These are phyloP conservation scores for Aschersonia sp. DNA, from an alignment of 2,329 filamentous ascomycete species.

Conservation along the genomic window DNA sequence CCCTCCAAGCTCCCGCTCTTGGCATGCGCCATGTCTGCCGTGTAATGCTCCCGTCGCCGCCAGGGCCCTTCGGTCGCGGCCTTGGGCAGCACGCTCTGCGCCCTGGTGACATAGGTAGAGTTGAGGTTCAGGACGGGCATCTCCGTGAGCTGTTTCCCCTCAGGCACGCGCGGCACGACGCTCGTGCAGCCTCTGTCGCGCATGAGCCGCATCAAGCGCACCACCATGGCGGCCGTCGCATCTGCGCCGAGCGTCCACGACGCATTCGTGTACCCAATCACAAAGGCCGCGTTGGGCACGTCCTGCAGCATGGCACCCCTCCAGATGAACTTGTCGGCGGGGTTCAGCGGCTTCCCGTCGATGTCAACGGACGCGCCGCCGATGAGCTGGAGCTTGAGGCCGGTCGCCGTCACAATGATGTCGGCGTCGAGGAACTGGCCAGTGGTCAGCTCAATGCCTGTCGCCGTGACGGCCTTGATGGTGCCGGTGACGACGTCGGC, in stretches of 20 bases:
- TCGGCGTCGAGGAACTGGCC: slow-evolving; percentile 36
- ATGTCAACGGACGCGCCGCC: slow-evolving; percentile 35
- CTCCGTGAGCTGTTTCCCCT: slow-evolving; percentile 19
- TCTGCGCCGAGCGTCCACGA: slow-evolving; percentile 51
- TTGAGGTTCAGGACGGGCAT: slow-evolving; percentile 26
- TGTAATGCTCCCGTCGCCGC: neutral
- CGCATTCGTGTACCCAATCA: slow-evolving; percentile 44
- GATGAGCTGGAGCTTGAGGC: slow-evolving; percentile 20
- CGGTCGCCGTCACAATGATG: slow-evolving; percentile 43
- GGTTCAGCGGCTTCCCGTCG: slow-evolving; percentile 30
- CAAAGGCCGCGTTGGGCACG: slow-evolving; percentile 43
- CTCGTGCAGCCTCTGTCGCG: slow-evolving; percentile 21
- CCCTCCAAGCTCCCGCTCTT: neutral
- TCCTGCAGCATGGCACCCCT: slow-evolving; percentile 45
- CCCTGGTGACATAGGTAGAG: slow-evolving; percentile 19
- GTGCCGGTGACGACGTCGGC: slow-evolving; percentile 27
- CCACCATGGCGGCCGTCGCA: slow-evolving; percentile 30
- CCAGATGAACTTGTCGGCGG: slow-evolving; percentile 37
- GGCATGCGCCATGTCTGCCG: neutral
- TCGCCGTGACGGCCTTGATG: slow-evolving; percentile 28
- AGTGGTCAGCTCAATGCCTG: slow-evolving; percentile 27
- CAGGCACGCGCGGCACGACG: slow-evolving; percentile 27
- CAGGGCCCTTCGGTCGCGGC: neutral
- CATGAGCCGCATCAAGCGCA: slow-evolving; percentile 37
- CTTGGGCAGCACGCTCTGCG: neutral